Evolutionary conservation across 176 grass and related monocot genomes (phyloP).

Genomic region (Pontederia crassipes): DNA sequence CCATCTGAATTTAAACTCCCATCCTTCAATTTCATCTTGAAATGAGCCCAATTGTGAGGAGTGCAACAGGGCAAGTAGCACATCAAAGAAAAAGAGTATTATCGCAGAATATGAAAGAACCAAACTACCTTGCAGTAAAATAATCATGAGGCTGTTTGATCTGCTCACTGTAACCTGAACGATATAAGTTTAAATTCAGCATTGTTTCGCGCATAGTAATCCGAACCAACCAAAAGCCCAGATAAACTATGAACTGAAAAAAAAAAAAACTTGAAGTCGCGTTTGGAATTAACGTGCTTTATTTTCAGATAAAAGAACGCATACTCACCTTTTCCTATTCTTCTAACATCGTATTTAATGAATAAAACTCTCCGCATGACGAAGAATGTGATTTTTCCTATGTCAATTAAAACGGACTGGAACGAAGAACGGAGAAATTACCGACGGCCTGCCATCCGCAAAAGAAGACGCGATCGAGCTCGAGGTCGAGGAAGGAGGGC

Average conservation of each 20-base stretch:
- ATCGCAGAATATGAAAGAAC: neutral
- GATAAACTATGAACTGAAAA: neutral
- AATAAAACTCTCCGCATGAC: neutral
- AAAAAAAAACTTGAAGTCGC: too few relatives aligned
- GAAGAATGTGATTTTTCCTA: neutral
- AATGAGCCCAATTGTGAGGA: too few relatives aligned
- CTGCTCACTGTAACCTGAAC: constrained; percentile 67
- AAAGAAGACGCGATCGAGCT: constrained; percentile 65
- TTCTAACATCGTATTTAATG: too few relatives aligned
- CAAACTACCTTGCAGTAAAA: constrained; percentile 74
- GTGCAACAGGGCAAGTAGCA: too few relatives aligned
- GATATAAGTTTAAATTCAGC: neutral
- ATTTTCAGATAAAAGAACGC: too few relatives aligned
- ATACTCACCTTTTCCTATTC: too few relatives aligned
- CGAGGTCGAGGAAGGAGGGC: constrained; percentile 39
- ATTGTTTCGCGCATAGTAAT: neutral
- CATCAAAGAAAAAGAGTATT: neutral
- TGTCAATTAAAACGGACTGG: too few relatives aligned
- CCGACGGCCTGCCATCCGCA: constrained; percentile 85
- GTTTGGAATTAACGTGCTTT: neutral
- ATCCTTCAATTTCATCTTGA: too few relatives aligned
- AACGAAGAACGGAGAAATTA: constrained; percentile 11
- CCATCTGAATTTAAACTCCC: too few relatives aligned
- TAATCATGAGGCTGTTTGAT: constrained; percentile 65
- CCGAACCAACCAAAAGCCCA: neutral